These are phyloP conservation scores for Fusarium veterinarium DNA, from an alignment of 2,329 filamentous ascomycete genomes.

Conservation along the genomic window DNA sequence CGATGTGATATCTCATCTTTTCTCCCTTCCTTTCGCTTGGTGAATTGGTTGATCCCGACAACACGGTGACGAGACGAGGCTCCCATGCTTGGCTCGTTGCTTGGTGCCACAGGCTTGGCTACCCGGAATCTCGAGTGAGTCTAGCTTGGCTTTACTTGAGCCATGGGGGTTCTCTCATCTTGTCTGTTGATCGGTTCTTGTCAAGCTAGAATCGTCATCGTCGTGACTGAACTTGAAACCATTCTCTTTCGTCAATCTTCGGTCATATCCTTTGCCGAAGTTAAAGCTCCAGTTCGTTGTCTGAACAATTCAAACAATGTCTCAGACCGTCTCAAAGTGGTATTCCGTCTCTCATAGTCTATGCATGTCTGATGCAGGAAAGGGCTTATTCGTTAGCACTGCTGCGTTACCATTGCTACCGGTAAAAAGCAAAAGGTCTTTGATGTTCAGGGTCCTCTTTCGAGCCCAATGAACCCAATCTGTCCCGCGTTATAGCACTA, in stretches of 20 bases:
- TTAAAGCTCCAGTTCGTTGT: not conserved
- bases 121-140: not conserved
- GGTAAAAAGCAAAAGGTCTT: constrained; percentile 25
- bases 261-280: constrained; percentile 20
- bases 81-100: constrained; percentile 20
- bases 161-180: constrained; percentile 20
- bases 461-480: constrained; percentile 18
- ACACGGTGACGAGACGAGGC: constrained; percentile 37
- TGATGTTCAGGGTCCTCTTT: constrained; percentile 13
- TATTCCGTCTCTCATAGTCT: not conserved
- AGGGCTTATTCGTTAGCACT: not conserved
- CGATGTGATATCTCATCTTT: constrained; percentile 10
- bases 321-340: not conserved
- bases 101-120: not conserved
- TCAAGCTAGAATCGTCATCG: not conserved
- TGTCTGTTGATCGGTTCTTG: constrained; percentile 10
- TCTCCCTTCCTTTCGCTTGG: constrained; percentile 21
- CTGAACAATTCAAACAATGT: not conserved
- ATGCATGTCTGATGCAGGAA: not conserved
- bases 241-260: constrained; percentile 1
- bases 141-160: not conserved
- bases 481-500: constrained; percentile 9
- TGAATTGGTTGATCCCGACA: constrained; percentile 21
- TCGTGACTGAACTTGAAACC: constrained; percentile 10
- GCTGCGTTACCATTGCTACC: not conserved